These are phyloP conservation scores for Agrostemma githago DNA, from an alignment of 148 eudicot species.

Conservation along the genomic window DNA sequence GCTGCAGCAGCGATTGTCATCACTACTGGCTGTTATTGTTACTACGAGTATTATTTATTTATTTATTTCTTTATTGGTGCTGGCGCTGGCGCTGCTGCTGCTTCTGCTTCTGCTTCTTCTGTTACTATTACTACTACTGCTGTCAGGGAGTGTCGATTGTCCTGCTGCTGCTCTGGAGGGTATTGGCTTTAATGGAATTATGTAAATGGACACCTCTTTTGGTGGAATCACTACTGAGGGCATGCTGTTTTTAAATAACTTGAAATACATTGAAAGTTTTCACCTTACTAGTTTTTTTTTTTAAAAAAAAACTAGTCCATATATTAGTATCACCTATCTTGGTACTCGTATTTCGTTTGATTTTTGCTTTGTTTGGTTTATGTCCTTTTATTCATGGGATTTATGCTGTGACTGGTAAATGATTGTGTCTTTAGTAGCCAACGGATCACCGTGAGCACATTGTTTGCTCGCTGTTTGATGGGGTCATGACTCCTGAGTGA, in stretches of 20 bases:
- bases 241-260: neutral
- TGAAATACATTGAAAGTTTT: no score
- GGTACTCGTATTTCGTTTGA: neutral
- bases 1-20: conserved; percentile 12
- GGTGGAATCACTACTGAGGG: conserved; percentile 23
- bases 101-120: conserved; percentile 5
- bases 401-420: neutral
- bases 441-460: no score
- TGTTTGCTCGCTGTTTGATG: no score
- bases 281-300: no score
- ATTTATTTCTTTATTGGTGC: neutral
- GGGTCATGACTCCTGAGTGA: no score
- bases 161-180: conserved; percentile 25
- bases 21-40: neutral
- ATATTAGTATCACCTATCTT: neutral
- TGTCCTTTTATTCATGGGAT: neutral
- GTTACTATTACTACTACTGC: neutral
- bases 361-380: neutral
- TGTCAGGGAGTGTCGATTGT: neutral
- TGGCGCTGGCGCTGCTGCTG: neutral
- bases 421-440: neutral
- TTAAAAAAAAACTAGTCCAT: no score
- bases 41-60: neutral
- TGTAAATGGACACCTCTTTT: conserved; percentile 7
- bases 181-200: conserved; percentile 24